A percentile compares a stretch with the other conserved stretches of the same genome.
Evolutionary conservation across 208 protist species (phyloP).

Genomic region (Leishmania aethiopica): DNA sequence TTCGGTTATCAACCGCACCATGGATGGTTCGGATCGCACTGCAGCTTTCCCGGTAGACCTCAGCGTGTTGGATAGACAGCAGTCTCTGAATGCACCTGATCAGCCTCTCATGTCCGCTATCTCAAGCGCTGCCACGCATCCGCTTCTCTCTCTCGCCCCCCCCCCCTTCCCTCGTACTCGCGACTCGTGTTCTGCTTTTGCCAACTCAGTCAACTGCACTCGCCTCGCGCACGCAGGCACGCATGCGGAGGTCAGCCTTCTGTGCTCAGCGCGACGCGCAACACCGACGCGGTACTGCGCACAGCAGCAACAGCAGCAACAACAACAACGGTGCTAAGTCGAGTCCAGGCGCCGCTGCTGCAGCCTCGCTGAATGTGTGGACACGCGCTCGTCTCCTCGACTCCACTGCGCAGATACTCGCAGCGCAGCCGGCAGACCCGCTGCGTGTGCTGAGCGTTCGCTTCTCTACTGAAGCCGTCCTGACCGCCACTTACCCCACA

Average conservation of each 20-base stretch:
- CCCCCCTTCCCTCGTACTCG: neutral
- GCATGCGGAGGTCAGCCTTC: conserved; percentile 11
- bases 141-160: neutral
- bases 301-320: neutral
- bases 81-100: neutral
- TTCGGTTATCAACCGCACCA: no score
- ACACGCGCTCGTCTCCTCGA: conserved; percentile 30
- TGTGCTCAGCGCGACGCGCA: conserved; percentile 8
- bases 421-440: conserved; percentile 38
- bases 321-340: neutral
- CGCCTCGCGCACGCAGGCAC: neutral
- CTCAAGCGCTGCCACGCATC: neutral
- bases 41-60: neutral
- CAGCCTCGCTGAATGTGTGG: conserved; percentile 31
- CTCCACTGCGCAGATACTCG: conserved; percentile 29
- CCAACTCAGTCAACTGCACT: neutral
- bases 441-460: conserved; percentile 28
- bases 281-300: neutral
- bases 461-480: conserved; percentile 35
- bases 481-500: conserved; percentile 20
- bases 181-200: neutral
- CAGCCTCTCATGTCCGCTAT: neutral
- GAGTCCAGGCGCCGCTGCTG: neutral
- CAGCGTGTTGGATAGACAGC: neutral
- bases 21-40: neutral